phyloP scores from a whole-genome alignment of 169 alveolate genomes.

The Plasmodium knowlesi region DNA sequence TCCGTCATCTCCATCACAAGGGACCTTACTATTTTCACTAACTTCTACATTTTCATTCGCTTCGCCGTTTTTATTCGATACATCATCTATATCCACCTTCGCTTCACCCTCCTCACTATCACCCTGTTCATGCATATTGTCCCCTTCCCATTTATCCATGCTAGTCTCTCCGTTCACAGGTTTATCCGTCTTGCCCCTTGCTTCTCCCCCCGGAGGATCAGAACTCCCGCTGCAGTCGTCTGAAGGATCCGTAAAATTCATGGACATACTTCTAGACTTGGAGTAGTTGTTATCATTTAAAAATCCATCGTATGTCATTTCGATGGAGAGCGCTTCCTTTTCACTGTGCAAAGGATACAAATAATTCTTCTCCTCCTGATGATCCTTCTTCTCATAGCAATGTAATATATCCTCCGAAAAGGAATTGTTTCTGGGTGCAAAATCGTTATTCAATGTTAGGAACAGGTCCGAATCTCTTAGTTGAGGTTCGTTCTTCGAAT shows the following conservation, averaged over 20 bases:
- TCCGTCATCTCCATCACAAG: neutral
- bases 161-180: neutral
- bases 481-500: neutral
- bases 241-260: conserved; percentile 29
- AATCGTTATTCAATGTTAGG: conserved; percentile 12
- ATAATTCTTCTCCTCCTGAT: neutral
- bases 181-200: neutral
- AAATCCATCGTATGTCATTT: conserved; percentile 6
- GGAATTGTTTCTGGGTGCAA: conserved; percentile 2
- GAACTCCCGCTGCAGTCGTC: neutral
- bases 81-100: neutral
- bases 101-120: neutral
- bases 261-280: conserved; percentile 29
- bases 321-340: conserved; percentile 20
- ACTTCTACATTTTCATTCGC: neutral
- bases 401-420: neutral
- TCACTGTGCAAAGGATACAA: neutral
- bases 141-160: neutral
- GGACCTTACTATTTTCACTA: neutral
- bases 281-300: conserved; percentile 10
- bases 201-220: neutral
- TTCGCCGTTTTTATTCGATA: neutral
- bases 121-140: neutral
- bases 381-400: neutral
- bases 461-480: conserved; percentile 11